Percentiles rank a stretch among this genome's conserved stretches.
Evolutionary conservation across 177 flowering plant genomes (phyloP).

Genomic region (Vitis hybrid): DNA sequence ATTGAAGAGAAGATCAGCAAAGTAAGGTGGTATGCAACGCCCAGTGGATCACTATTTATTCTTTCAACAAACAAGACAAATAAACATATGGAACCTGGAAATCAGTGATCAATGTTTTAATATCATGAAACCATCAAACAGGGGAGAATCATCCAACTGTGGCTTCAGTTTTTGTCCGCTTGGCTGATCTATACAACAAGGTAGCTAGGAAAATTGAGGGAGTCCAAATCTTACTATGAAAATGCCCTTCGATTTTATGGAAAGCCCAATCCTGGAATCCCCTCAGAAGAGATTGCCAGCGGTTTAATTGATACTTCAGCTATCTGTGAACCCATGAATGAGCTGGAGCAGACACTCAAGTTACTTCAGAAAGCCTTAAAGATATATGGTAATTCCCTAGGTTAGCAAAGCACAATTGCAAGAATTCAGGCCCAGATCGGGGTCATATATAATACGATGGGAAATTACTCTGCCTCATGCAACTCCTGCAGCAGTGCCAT

Average conservation of each 20-base stretch:
- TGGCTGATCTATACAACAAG: too few relatives aligned
- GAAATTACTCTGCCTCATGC: not conserved
- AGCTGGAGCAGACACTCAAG: slow-evolving; percentile 35
- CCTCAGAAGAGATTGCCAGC: too few relatives aligned
- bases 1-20: slow-evolving; percentile 82
- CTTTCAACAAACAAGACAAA: slow-evolving; percentile 79
- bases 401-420: slow-evolving; percentile 48
- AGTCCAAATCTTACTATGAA: too few relatives aligned
- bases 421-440: slow-evolving; percentile 61
- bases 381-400: slow-evolving; percentile 24
- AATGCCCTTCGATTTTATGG: too few relatives aligned
- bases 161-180: too few relatives aligned
- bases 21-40: slow-evolving; percentile 59
- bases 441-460: slow-evolving; percentile 48
- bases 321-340: slow-evolving; percentile 53
- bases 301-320: slow-evolving; percentile 19
- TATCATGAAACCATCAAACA: too few relatives aligned
- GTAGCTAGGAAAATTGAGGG: too few relatives aligned
- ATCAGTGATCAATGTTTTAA: too few relatives aligned
- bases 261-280: too few relatives aligned
- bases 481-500: too few relatives aligned
- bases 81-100: slow-evolving; percentile 55
- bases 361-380: slow-evolving; percentile 43
- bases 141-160: too few relatives aligned
- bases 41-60: slow-evolving; percentile 47